Percentiles rank a stretch among this genome's conserved stretches.
These are phyloP conservation scores for Galerina marginata DNA, from an alignment of 768 basidiomycete species.

Conservation along the genomic window DNA sequence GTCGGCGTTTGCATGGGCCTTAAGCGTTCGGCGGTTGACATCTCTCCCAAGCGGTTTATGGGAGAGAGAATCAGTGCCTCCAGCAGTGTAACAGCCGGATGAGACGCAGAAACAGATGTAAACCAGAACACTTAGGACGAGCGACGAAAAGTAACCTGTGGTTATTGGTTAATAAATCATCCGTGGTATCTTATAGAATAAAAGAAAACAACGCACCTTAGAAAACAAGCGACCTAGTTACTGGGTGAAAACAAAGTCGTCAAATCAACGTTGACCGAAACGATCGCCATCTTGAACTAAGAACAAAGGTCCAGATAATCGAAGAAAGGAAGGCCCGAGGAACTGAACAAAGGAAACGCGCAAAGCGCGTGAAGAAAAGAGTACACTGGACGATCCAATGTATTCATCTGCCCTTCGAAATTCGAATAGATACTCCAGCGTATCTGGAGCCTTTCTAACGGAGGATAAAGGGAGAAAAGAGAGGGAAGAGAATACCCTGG, in stretches of 20 bases:
- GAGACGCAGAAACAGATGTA: conserved; percentile 4
- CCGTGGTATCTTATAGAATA: not conserved
- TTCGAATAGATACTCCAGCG: not conserved
- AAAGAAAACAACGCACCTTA: not conserved
- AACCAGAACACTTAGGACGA: not conserved
- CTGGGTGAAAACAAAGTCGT: too few relatives aligned
- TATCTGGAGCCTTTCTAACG: not conserved
- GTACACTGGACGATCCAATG: too few relatives aligned
- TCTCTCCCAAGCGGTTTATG: not conserved
- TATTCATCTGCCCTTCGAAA: too few relatives aligned
- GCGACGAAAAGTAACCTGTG: not conserved
- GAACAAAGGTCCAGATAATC: too few relatives aligned
- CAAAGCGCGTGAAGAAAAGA: too few relatives aligned
- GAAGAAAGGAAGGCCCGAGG: too few relatives aligned
- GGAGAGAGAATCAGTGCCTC: not conserved
- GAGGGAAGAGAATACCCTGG: not conserved
- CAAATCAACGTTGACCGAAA: too few relatives aligned
- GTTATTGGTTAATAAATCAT: not conserved
- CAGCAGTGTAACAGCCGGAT: not conserved
- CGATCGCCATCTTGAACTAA: too few relatives aligned
- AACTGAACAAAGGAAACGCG: too few relatives aligned
- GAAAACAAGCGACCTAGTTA: too few relatives aligned
- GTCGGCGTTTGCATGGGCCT: conserved; percentile 2
- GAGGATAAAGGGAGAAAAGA: not conserved
- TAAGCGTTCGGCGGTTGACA: not conserved